Evolutionary conservation across 768 basidiomycete species (phyloP).

Genomic region (Psilocybe sp.): DNA sequence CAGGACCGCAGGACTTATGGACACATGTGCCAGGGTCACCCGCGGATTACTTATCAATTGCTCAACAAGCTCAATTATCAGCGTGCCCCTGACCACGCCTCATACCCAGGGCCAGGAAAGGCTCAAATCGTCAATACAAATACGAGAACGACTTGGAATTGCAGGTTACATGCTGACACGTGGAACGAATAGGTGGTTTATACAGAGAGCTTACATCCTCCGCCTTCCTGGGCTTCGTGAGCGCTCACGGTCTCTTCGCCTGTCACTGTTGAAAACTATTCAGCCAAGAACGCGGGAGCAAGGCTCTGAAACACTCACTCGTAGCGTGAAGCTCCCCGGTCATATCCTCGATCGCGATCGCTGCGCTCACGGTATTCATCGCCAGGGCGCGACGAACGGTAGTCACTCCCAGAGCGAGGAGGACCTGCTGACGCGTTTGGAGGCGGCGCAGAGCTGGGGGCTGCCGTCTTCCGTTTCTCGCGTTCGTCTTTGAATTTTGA

Average conservation of each 20-base stretch:
- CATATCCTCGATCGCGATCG: conserved; percentile 64
- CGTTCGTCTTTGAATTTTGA: conserved; percentile 88
- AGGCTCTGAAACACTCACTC: conserved; percentile 50
- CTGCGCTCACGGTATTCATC: conserved; percentile 63
- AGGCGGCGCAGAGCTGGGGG: conserved; percentile 39
- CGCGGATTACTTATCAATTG: too few species aligned
- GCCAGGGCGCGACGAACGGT: conserved; percentile 46
- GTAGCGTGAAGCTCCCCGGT: conserved; percentile 68
- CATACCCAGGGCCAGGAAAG: too few species aligned
- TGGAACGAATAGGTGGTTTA: not conserved
- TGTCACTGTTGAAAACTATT: conserved; percentile 46
- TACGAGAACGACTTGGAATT: not conserved
- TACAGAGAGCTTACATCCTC: conserved; percentile 41
- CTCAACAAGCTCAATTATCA: too few species aligned
- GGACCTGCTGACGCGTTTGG: conserved; percentile 34
- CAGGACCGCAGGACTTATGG: too few species aligned
- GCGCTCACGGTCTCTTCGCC: conserved; percentile 70
- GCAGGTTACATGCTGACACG: not conserved
- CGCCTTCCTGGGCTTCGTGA: conserved; percentile 70
- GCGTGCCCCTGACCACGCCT: too few species aligned
- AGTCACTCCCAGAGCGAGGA: conserved; percentile 37
- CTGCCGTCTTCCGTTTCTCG: conserved; percentile 69
- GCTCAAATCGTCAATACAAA: too few species aligned
- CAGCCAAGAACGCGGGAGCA: conserved; percentile 24
- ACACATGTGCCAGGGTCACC: too few species aligned